These are phyloP conservation scores for Purpureocillium takamizusanense DNA, from an alignment of 2,329 filamentous ascomycete genomes.

Conservation along the genomic window DNA sequence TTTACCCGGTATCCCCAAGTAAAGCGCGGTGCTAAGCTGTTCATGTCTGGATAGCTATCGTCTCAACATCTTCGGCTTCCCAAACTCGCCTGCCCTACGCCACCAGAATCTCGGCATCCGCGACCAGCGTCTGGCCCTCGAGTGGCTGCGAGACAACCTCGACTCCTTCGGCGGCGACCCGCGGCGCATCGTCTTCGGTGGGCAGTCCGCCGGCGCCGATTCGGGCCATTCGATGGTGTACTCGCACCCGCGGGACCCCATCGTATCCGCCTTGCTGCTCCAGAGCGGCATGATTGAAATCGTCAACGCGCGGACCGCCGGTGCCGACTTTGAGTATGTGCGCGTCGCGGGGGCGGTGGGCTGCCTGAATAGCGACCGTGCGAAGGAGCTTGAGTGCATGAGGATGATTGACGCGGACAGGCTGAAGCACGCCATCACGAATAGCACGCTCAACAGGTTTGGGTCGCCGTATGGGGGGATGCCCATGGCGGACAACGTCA, in stretches of 20 bases:
- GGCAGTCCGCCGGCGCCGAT: neutral
- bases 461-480: too few relatives aligned
- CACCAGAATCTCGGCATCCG: conserved; percentile 9
- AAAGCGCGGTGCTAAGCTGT: too few relatives aligned
- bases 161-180: conserved; percentile 8
- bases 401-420: too few relatives aligned
- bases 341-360: conserved; percentile 1
- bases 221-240: conserved; percentile 1
- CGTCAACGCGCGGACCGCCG: neutral
- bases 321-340: conserved; percentile 3
- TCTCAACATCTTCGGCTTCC: conserved; percentile 6
- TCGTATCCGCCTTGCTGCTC: conserved; percentile 1
- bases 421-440: too few relatives aligned
- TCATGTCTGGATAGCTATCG: conserved; percentile 1
- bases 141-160: conserved; percentile 11
- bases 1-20: too few relatives aligned
- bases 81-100: conserved; percentile 6
- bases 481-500: too few relatives aligned
- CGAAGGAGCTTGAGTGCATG: too few relatives aligned
- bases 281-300: conserved; percentile 5
- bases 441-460: too few relatives aligned
- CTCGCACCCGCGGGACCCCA: conserved; percentile 2
- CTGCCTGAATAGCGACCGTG: neutral
- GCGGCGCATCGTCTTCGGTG: neutral
- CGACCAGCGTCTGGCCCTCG: conserved; percentile 8